Evolutionary conservation across 2,329 filamentous ascomycete species (phyloP).

Genomic region (Colletotrichum limetticola): DNA sequence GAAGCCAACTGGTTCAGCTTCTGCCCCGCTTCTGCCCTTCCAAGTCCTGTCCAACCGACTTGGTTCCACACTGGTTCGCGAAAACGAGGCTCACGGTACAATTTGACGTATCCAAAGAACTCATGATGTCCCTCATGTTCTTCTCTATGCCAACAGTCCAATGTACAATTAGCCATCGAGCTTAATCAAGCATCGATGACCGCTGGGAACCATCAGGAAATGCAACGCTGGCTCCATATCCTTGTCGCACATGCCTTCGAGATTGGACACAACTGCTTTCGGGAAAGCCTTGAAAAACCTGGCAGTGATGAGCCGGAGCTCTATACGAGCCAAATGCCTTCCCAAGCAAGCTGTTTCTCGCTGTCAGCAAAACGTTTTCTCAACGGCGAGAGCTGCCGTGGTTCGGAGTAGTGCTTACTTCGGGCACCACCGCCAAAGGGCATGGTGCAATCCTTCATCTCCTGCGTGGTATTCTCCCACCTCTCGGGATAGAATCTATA

Average conservation of each 20-base stretch:
- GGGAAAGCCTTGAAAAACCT: constrained; percentile 63
- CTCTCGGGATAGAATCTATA: constrained; percentile 36
- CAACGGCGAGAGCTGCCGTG: accelerated
- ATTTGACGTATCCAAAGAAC: neutral
- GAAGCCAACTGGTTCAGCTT: neutral
- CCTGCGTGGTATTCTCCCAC: constrained; percentile 35
- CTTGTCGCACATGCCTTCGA: constrained; percentile 48
- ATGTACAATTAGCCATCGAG: neutral
- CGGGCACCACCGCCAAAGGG: neutral
- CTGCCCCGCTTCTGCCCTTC: neutral
- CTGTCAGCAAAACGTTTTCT: neutral
- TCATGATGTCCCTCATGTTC: neutral
- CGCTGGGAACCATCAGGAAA: constrained; percentile 47
- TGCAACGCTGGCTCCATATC: constrained; percentile 48
- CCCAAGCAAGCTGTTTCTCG: constrained; percentile 58
- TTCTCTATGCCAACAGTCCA: neutral
- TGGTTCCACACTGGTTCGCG: neutral
- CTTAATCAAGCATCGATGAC: constrained; percentile 45
- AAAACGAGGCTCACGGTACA: neutral
- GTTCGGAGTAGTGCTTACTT: neutral
- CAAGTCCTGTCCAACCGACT: neutral
- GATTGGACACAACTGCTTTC: constrained; percentile 39
- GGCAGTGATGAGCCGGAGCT: constrained; percentile 62
- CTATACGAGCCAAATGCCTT: constrained; percentile 67
- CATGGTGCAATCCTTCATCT: constrained; percentile 54